Base-by-base conservation (phyloP, 441 rosid species). In the Gossypium schwendimanii region DNA sequence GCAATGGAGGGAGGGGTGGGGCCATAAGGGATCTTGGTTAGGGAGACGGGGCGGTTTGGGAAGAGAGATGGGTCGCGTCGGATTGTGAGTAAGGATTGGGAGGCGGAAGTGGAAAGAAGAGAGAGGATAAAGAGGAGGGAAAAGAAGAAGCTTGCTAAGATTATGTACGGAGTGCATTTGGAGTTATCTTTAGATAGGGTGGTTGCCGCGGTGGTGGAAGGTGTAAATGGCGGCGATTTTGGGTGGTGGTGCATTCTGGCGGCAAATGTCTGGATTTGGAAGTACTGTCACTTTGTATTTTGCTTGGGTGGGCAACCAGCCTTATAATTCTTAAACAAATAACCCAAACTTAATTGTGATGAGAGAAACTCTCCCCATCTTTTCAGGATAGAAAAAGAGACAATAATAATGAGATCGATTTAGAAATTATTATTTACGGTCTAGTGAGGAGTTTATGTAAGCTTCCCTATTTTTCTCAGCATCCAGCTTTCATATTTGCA, bases 1-100 rank as follows among this genome's bases (percentile, higher is more conserved):
- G 93, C 98, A 45, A 93, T 60, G 33, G 97, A 89, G 24, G 94
- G 87, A 7, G 91, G 85, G 14, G 83, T 2, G 4, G 88, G 85
- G 31, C 77, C 83, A 14, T 87, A 78, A 12, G 80, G 82, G 53
- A 80, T 31, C 54, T 83, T 73, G 60, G 75, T 61, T 54, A 70
- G 53, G 74, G 83, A 78, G 59, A 78, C 60, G 62, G 79, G 81
- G 17, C 76, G 87, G 75, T 77, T 60, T 6, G 94, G 83, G 84
- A 91, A 77, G 82, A 87, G 86, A 61, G 75, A 58, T 4, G 88
- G 87, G 81, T 90, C 87, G 63, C 82, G 84, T 44, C 79, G 83
- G 83, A 77, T 7, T 75, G 20, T 63, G 47, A 75, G 63, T 54
- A 52, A 55, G 24, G 73, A 36, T 26, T 76, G 75, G 70, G 44